These are phyloP conservation scores for Stagonosporopsis cucurbitacearum DNA, from an alignment of 2,329 filamentous ascomycete genomes.

Conservation along the genomic window DNA sequence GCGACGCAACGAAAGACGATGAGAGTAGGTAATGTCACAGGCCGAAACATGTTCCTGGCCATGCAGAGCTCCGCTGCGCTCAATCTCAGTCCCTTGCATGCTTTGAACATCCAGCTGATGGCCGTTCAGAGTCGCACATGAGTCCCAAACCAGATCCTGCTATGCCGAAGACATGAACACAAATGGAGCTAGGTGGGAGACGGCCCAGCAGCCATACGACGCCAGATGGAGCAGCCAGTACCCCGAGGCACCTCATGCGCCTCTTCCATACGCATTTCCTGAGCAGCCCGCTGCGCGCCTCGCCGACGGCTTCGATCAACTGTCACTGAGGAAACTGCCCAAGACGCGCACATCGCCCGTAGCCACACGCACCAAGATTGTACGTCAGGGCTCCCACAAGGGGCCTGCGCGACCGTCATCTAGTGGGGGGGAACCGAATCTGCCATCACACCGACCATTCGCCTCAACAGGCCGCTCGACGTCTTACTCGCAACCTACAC, in stretches of 20 bases:
- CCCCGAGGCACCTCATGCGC: conserved; percentile 32
- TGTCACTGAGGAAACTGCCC: conserved; percentile 35
- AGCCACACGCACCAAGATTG: conserved; percentile 42
- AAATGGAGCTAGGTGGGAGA: conserved; percentile 45
- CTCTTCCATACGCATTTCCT: conserved; percentile 37
- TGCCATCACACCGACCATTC: conserved; percentile 35
- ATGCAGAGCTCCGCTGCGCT: conserved; percentile 17
- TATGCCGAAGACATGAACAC: conserved; percentile 50
- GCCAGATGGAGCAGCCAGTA: conserved; percentile 14
- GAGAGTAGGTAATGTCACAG: conserved; percentile 45
- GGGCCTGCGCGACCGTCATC: conserved; percentile 40
- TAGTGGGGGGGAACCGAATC: conserved; percentile 40
- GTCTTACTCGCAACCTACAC: conserved; percentile 47
- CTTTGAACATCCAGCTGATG: conserved; percentile 31
- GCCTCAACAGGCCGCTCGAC: conserved; percentile 38
- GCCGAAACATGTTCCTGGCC: conserved; percentile 22
- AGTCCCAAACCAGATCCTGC: conserved; percentile 29
- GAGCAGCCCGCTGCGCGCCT: conserved; percentile 33
- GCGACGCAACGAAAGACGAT: conserved; percentile 41
- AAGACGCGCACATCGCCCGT: conserved; percentile 46
- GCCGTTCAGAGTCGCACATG: conserved; percentile 30
- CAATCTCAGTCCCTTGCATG: background rate
- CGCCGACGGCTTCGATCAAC: conserved; percentile 32
- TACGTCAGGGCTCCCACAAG: conserved; percentile 47
- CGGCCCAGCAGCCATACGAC: conserved; percentile 40